Evolutionary conservation across 2,329 filamentous ascomycete species (phyloP).

Genomic region (Venturia effusa): DNA sequence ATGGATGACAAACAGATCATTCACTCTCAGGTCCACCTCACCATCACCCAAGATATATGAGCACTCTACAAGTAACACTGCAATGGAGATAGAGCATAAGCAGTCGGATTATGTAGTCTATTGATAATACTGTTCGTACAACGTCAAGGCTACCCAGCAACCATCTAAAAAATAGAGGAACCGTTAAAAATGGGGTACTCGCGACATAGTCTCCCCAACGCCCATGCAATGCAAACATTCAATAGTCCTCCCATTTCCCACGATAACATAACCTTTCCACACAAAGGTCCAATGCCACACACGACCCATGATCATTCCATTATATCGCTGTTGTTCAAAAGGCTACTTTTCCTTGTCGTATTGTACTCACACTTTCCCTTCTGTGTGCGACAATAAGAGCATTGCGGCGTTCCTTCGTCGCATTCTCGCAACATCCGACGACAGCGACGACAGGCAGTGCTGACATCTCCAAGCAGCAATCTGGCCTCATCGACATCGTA

Average conservation of each 20-base stretch:
- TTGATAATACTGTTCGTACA: neutral
- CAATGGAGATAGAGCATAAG: neutral
- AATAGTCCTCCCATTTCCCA: neutral
- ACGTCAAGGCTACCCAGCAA: neutral
- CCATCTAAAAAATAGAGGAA: neutral
- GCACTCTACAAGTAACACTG: no score
- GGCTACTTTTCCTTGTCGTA: neutral
- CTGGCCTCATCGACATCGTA: neutral
- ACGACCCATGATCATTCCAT: neutral
- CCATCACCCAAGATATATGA: no score
- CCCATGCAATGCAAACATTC: neutral
- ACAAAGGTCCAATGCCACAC: neutral
- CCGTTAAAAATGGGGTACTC: neutral
- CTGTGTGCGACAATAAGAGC: neutral
- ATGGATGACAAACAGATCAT: no score
- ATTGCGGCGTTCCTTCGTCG: neutral
- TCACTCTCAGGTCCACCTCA: no score
- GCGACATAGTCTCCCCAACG: neutral
- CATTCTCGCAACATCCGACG: neutral
- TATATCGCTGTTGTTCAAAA: no score
- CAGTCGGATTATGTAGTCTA: neutral
- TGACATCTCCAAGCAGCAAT: neutral
- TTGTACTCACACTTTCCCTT: neutral
- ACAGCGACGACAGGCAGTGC: neutral
- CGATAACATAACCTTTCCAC: neutral